Base-by-base conservation (phyloP, 2,329 filamentous ascomycete genomes). In the Colletotrichum tanaceti region DNA sequence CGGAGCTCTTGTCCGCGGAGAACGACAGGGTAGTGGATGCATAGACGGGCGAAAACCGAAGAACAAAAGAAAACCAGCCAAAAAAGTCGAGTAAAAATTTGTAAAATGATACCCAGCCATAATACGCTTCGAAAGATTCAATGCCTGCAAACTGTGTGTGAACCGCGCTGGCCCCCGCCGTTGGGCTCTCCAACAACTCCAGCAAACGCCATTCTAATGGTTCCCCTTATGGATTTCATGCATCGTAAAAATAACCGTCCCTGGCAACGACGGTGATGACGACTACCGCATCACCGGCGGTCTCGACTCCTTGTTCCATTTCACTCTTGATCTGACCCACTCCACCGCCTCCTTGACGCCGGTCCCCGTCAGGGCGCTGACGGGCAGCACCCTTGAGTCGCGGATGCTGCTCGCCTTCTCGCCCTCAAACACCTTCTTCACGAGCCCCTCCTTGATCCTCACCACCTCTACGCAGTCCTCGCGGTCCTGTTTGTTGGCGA, bases 381-480 rank as follows among this genome's bases (percentile, higher is more conserved):
- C 90, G 7, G 96, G 94, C 76, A 99, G 80, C 18, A 98, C 96
- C 70, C 96, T 86, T 76, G 93, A 97, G 82, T 99, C 96, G 72
- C 95, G 87, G 61, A 98, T 93, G 71, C 90, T 92, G 49, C 86
- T 87, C 0, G 93, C 93, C 81, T 95, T 96, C 77, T 97, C 93
- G 22, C 96, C 93, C 83, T 98, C 94, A 83, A 97, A 96, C 24
- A 99, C 94, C 82, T 92, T 94, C 81, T 97, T 91, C 59, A 99
- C 94, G 63, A 98, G 85, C 0, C 95, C 96, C 79, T 99, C 96
- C 82, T 99, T 99, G 77, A 99, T 98, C 72, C 94, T 86, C 69
- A 98, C 95, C 2, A 98, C 96, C 85, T 99, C 96, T 60, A 98
- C 93, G 74, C 95, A 98, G 80, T 98, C 96, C 80, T 99, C 96